A percentile compares a stretch with the other conserved stretches of the same genome.
Conservation (phyloP, 352 stramenopile genomes). For the Globisporangium okanoganense region DNA sequence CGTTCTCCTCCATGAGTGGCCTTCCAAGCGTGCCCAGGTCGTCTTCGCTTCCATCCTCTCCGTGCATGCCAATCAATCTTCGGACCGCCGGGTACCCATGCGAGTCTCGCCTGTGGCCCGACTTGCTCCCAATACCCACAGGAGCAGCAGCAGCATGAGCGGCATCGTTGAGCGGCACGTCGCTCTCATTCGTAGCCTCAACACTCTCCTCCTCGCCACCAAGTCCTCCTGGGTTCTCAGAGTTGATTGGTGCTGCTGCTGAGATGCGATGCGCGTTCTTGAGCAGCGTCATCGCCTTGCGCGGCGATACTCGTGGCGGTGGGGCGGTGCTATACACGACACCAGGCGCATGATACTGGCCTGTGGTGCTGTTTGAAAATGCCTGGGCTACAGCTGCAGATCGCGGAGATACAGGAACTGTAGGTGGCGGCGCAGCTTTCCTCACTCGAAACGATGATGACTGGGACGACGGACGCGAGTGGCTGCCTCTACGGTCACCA, state of each 20-base stretch:
- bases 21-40: not conserved
- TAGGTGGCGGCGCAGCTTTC: not conserved
- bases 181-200: not conserved
- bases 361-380: not conserved
- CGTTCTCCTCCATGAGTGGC: slow-evolving; percentile 2
- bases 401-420: not conserved
- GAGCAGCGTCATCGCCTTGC: slow-evolving; percentile 32
- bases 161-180: not conserved
- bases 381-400: not conserved
- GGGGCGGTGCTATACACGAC: slow-evolving; percentile 22
- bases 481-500: not conserved
- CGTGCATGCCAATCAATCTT: not conserved
- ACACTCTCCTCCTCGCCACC: not conserved
- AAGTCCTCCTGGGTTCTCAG: not conserved
- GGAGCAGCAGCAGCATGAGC: not conserved
- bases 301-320: slow-evolving; percentile 21
- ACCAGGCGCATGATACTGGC: slow-evolving; percentile 16
- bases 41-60: not conserved
- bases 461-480: slow-evolving; percentile 8
- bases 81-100: not conserved
- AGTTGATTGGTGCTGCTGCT: not conserved
- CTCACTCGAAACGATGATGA: slow-evolving; percentile 2
- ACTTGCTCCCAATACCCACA: not conserved
- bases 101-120: not conserved
- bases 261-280: slow-evolving; percentile 22